Base-by-base conservation (phyloP, 2,329 filamentous ascomycete species). In the Colletotrichum plurivorum region DNA sequence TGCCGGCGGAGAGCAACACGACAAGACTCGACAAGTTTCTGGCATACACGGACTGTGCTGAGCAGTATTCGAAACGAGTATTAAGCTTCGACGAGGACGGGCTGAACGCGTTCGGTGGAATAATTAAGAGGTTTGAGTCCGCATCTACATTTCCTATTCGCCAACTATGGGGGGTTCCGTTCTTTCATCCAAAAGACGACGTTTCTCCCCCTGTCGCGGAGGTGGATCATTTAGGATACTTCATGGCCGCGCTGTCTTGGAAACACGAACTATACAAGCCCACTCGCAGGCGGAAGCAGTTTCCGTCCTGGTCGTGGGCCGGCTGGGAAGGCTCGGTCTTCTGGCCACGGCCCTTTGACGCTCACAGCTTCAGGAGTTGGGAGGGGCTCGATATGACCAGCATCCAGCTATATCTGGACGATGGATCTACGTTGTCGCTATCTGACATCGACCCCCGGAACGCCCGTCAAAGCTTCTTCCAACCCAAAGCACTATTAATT, bases 221-320 rank as follows among this genome's bases (percentile, higher is more conserved):
- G 5, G 41, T 54, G 49, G 51, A 62, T n/a, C 45, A 62, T 20
- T 36, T 39, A 20, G 59, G 22, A 20, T 54, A 45, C 22, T 27
- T 54, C 16, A 7, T 62, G n/a, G 41, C 59, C 6, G 59, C 49
- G 6, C 59, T 62, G 3, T 53, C 59, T 22, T 62, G 59, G 59
- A 62, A 13, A 20, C 59, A 62, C 51, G 59, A 62, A 22, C 39
- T 62, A 36, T 54, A 54, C 49, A 62, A 62, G 25, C 49, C 59
- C 22, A 62, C 51, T 25, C 31, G 59, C n/a, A 43, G 59, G 20
- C 59, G 59, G 8, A 53, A 54, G 12, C 51, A 54, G 15, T 62
- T 62, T n/a, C 59, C 59, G n/a, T 62, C 59, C 1, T 62, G 59
- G 59, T 62, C 59, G 7, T 62, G 59, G 59, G 46, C 25, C 16